These are phyloP conservation scores for Protomyces pachydermus DNA, from an alignment of 1,139 yeast genomes.

Conservation along the genomic window DNA sequence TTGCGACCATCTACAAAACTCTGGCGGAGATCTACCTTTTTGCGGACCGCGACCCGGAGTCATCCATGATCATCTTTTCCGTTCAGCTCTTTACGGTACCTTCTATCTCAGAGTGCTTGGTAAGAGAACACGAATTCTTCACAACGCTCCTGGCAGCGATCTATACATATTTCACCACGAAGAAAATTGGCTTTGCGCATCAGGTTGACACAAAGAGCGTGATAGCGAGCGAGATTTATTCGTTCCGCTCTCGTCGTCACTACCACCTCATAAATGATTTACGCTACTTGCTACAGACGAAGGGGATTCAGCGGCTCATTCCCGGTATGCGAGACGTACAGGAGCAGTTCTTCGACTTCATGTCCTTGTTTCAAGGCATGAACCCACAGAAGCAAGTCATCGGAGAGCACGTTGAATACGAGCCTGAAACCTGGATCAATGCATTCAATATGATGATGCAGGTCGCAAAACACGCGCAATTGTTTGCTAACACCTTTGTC, in stretches of 20 bases:
- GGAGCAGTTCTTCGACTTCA: slow-evolving; percentile 55
- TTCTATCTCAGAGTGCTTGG: slow-evolving; percentile 63
- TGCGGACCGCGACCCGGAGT: slow-evolving; percentile 77
- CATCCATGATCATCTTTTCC: slow-evolving; percentile 68
- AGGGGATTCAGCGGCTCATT: slow-evolving; percentile 40
- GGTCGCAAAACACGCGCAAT: slow-evolving; percentile 40
- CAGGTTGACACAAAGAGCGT: slow-evolving; percentile 42
- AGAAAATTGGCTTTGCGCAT: slow-evolving; percentile 50
- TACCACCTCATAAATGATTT: slow-evolving; percentile 82
- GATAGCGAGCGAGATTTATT: slow-evolving; percentile 39
- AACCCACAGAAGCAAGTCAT: slow-evolving; percentile 72
- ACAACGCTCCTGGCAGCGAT: slow-evolving; percentile 63
- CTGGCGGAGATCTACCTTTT: slow-evolving; percentile 68
- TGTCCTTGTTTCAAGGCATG: slow-evolving; percentile 71
- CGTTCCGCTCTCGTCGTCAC: slow-evolving; percentile 69
- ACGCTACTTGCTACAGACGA: slow-evolving; percentile 47
- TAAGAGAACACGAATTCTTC: slow-evolving; percentile 59
- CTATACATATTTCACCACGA: slow-evolving; percentile 58
- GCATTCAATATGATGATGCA: slow-evolving; percentile 67
- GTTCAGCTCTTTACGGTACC: slow-evolving; percentile 88
- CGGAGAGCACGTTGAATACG: slow-evolving; percentile 84
- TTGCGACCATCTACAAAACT: slow-evolving; percentile 74
- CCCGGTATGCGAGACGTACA: slow-evolving; percentile 37
- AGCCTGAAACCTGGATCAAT: slow-evolving; percentile 76
- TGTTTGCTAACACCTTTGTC: slow-evolving; percentile 40